A percentile compares a stretch with the other conserved stretches of the same genome.
phyloP scores from a whole-genome alignment of 345 rosid species.

The Anacardium occidentale region DNA sequence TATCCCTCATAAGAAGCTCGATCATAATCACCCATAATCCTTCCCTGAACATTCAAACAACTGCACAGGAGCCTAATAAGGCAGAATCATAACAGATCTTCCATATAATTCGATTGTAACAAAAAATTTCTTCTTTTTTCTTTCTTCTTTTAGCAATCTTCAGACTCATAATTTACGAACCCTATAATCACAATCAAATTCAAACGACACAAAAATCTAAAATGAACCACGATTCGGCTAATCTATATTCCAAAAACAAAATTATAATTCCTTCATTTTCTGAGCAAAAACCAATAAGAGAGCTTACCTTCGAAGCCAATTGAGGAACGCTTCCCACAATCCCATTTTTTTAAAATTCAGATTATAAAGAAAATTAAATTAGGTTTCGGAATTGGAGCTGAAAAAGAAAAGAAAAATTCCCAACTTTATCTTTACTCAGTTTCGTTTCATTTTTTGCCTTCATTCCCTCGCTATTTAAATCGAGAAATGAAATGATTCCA shows the following conservation, averaged over 20 bases:
- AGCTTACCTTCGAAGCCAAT: conserved; percentile 41
- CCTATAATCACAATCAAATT: no score
- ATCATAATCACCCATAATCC: no score
- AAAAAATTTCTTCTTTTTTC: no score
- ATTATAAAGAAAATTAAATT: background rate
- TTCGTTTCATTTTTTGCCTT: background rate
- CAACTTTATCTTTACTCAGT: background rate
- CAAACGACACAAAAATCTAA: background rate
- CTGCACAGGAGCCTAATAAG: background rate
- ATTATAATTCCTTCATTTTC: background rate
- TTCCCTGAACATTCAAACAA: background rate
- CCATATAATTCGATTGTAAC: no score
- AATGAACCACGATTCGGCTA: background rate
- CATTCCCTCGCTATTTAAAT: conserved; percentile 34
- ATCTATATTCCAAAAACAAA: background rate
- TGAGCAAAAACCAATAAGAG: conserved; percentile 9
- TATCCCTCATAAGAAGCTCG: no score
- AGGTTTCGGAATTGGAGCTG: conserved; percentile 13
- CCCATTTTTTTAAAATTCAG: conserved; percentile 22
- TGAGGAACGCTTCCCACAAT: conserved; percentile 41
- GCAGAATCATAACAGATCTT: background rate
- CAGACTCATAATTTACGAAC: no score
- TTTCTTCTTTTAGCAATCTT: no score
- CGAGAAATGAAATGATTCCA: background rate
- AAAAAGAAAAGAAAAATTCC: background rate